A percentile compares a stretch with the other conserved stretches of the same genome.
Conservation (phyloP, 306 rosid species). For the Astragalus glycyphyllos region DNA sequence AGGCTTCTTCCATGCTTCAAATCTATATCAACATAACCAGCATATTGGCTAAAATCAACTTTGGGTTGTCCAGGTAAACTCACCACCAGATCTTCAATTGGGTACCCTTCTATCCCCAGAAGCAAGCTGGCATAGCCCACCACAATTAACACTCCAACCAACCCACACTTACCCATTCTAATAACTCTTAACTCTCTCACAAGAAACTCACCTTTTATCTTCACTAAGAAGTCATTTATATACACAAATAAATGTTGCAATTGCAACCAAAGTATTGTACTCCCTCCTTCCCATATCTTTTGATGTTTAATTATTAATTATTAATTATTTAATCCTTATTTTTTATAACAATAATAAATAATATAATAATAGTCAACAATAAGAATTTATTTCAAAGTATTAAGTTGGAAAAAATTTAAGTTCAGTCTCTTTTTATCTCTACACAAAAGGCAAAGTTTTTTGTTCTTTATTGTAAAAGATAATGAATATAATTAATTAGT, state of each 20-base stretch:
- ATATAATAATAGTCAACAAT: no score
- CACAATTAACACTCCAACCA: conserved; percentile 44
- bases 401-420: no score
- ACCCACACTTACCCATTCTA: conserved; percentile 58
- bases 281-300: no score
- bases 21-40: conserved; percentile 88
- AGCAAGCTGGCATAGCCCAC: conserved; percentile 25
- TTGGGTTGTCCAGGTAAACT: conserved; percentile 80
- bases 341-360: no score
- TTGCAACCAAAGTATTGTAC: no score
- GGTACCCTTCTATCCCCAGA: conserved; percentile 57
- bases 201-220: conserved; percentile 21
- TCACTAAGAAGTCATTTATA: conserved; percentile 8
- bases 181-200: conserved; percentile 37
- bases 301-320: no score
- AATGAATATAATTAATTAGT: not conserved
- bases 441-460: no score
- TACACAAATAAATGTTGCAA: not conserved
- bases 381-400: no score
- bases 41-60: conserved; percentile 73
- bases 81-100: conserved; percentile 73
- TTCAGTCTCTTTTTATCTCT: no score
- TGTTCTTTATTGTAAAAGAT: no score
- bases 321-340: no score
- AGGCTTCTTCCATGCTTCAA: conserved; percentile 70